phyloP scores from a whole-genome alignment of 345 rosid species.

The Brassica napus region Da-Ae NC_063439.1:21816501-21817000 shows the following conservation, averaged over 20 bases:
- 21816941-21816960: constrained; percentile 15
- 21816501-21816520: constrained; percentile 4
- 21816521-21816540: not conserved
- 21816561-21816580: constrained; percentile 93
- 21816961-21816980: constrained; percentile 15
- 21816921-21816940: constrained; percentile 16
- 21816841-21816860: constrained; percentile 67
- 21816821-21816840: constrained; percentile 86
- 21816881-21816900: constrained; percentile 88
- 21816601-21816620: constrained; percentile 89
- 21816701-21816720: not conserved
- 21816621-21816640: constrained; percentile 79
- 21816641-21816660: not conserved
- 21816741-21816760: not conserved
- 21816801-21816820: constrained; percentile 89
- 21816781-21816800: constrained; percentile 13
- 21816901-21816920: constrained; percentile 86
- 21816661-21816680: constrained; percentile 5
- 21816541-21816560: constrained; percentile 41
- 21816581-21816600: constrained; percentile 93
- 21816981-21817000: constrained; percentile 60
- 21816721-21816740: constrained; percentile 1
- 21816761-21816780: constrained; percentile 11
- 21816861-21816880: constrained; percentile 79
- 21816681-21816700: constrained; percentile 16